Percentiles rank a stretch among this genome's conserved stretches.
Evolutionary conservation across 257 asterid species (phyloP).

Genomic region (Petrea volubilis): DNA sequence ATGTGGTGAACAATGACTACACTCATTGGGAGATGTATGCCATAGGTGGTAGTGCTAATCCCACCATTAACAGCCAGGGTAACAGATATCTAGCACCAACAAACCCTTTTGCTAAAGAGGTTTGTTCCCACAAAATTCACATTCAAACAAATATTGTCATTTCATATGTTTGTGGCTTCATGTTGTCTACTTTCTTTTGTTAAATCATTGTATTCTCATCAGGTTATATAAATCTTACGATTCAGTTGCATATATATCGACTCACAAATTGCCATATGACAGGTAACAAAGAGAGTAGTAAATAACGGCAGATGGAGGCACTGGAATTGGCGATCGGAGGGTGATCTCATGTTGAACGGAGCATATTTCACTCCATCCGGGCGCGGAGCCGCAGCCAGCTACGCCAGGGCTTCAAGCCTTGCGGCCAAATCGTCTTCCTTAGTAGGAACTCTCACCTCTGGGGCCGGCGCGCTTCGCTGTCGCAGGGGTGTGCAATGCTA

Average conservation of each 20-base stretch:
- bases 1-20: constrained; percentile 91
- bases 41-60: constrained; percentile 94
- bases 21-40: constrained; percentile 97
- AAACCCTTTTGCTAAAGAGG: constrained; percentile 87
- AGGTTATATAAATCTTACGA: too few relatives aligned
- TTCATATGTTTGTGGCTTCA: too few relatives aligned
- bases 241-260: too few relatives aligned
- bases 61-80: constrained; percentile 96
- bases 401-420: constrained; percentile 86
- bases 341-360: constrained; percentile 90
- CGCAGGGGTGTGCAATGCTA: constrained; percentile 59
- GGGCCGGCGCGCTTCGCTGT: constrained; percentile 72
- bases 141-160: background rate
- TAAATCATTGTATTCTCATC: too few relatives aligned
- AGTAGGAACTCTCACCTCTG: constrained; percentile 67
- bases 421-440: constrained; percentile 79
- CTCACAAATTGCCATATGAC: background rate
- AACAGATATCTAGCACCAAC: constrained; percentile 82
- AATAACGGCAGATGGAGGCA: constrained; percentile 49
- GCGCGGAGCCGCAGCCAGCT: constrained; percentile 62
- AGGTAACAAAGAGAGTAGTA: constrained; percentile 79
- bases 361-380: constrained; percentile 82
- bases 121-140: background rate
- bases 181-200: too few relatives aligned
- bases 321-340: constrained; percentile 97